These are phyloP conservation scores for Abortiporus biennis DNA, from an alignment of 1,284 basidiomycete species.

Conservation along the genomic window DNA sequence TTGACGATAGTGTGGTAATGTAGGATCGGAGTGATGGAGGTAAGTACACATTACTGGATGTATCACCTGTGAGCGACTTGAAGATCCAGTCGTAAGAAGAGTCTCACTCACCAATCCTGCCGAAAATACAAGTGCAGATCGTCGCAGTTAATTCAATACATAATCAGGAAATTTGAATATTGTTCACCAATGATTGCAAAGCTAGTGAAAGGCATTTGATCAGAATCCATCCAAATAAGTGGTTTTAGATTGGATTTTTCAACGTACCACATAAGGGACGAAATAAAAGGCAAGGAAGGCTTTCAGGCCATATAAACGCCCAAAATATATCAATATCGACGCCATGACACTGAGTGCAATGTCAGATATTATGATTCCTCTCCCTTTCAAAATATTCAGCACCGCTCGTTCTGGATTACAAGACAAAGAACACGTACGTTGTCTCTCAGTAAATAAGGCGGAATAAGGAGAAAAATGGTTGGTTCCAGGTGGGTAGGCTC, in stretches of 20 bases:
- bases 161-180: slow-evolving; percentile 20
- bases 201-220: slow-evolving; percentile 10
- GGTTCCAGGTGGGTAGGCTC: slow-evolving; percentile 29
- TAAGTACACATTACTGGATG: slow-evolving; percentile 43
- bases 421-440: slow-evolving; percentile 29
- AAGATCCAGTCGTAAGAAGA: slow-evolving; percentile 22
- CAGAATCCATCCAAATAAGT: no score
- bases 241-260: slow-evolving; percentile 1
- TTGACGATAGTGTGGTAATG: slow-evolving; percentile 37
- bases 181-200: slow-evolving; percentile 51
- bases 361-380: slow-evolving; percentile 44
- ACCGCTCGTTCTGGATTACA: neutral
- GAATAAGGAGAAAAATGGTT: slow-evolving; percentile 66
- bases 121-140: slow-evolving; percentile 45
- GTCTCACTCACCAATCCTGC: slow-evolving; percentile 49
- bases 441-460: slow-evolving; percentile 69
- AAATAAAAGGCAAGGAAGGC: slow-evolving; percentile 42
- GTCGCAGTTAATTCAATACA: slow-evolving; percentile 13
- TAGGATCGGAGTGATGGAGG: slow-evolving; percentile 39
- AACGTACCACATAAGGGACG: slow-evolving; percentile 40
- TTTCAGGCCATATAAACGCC: slow-evolving; percentile 32
- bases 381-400: slow-evolving; percentile 13
- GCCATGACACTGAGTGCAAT: slow-evolving; percentile 40
- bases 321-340: slow-evolving; percentile 30
- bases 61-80: slow-evolving; percentile 1